phyloP scores from a whole-genome alignment of 345 rosid species.

The Ailanthus altissimus region DNA sequence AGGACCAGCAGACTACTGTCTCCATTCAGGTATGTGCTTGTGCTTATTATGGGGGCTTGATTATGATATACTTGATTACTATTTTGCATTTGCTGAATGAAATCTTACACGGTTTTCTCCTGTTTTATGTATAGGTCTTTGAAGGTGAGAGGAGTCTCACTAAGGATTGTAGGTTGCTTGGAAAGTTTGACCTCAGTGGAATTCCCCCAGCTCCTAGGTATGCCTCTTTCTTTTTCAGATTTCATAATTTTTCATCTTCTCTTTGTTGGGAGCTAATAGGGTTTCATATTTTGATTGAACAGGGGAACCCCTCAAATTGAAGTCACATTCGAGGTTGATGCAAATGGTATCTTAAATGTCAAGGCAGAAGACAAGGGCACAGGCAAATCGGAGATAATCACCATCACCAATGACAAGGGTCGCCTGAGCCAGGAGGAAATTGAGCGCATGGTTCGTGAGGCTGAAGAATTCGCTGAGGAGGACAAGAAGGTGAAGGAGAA shows the following conservation, averaged over 20 bases:
- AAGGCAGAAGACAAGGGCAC: constrained; percentile 93
- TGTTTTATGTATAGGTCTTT: constrained; percentile 55
- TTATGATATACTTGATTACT: no score
- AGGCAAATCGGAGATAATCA: constrained; percentile 87
- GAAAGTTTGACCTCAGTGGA: constrained; percentile 81
- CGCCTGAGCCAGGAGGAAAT: constrained; percentile 97
- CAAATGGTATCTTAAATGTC: constrained; percentile 89
- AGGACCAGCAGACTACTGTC: constrained; percentile 97
- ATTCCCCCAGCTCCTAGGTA: constrained; percentile 94
- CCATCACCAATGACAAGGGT: constrained; percentile 95
- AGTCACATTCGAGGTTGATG: constrained; percentile 94
- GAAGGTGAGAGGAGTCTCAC: constrained; percentile 99
- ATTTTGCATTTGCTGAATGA: not conserved
- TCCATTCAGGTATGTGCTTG: constrained; percentile 69
- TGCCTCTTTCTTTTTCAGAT: not conserved
- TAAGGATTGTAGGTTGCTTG: constrained; percentile 85
- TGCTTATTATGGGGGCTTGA: not conserved
- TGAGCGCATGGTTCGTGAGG: constrained; percentile 89
- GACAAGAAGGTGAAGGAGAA: constrained; percentile 94
- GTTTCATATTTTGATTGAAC: constrained; percentile 23
- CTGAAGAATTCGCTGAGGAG: constrained; percentile 95
- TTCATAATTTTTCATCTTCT: not conserved
- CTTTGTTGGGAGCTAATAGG: not conserved
- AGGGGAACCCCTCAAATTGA: constrained; percentile 99
- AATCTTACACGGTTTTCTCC: constrained; percentile 8